A percentile compares a stretch with the other conserved stretches of the same genome.
These are phyloP conservation scores for Amanita pallidorosea DNA, from an alignment of 768 basidiomycete genomes.

Conservation along the genomic window DNA sequence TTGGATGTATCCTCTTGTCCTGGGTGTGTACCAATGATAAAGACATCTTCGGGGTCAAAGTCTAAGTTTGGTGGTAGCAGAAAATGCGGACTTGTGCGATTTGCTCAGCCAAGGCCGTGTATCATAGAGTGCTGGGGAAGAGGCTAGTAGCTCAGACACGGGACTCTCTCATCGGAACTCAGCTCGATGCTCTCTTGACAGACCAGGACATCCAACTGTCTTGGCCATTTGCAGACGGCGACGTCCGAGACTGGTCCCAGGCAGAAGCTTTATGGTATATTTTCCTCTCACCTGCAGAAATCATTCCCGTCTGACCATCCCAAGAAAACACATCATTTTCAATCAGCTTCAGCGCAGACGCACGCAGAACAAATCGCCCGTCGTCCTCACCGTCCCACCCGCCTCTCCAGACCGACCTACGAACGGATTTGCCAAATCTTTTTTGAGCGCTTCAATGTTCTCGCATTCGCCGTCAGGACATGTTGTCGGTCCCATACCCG, in stretches of 20 bases:
- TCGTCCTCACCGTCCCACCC: conserved; percentile 63
- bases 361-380: conserved; percentile 83
- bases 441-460: conserved; percentile 89
- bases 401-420: conserved; percentile 54
- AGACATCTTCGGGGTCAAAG: conserved; percentile 66
- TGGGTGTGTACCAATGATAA: conserved; percentile 29
- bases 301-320: background rate
- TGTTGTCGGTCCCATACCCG: too few relatives aligned
- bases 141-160: too few relatives aligned
- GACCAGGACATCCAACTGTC: conserved; percentile 67
- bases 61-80: conserved; percentile 27
- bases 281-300: conserved; percentile 4
- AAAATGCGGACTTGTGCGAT: background rate
- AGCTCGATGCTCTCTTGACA: conserved; percentile 64
- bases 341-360: conserved; percentile 64
- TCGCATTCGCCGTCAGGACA: conserved; percentile 67
- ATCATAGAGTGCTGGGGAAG: too few relatives aligned
- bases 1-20: conserved; percentile 33
- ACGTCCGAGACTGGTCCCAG: conserved; percentile 69
- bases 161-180: conserved; percentile 48
- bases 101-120: too few relatives aligned
- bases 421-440: conserved; percentile 76
- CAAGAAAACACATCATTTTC: conserved; percentile 82
- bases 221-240: conserved; percentile 75
- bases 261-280: conserved; percentile 84